A percentile compares a stretch with the other conserved stretches of the same genome.
phyloP scores from a whole-genome alignment of 1,139 yeast species.

The Nematodospora anomalae region DNA sequence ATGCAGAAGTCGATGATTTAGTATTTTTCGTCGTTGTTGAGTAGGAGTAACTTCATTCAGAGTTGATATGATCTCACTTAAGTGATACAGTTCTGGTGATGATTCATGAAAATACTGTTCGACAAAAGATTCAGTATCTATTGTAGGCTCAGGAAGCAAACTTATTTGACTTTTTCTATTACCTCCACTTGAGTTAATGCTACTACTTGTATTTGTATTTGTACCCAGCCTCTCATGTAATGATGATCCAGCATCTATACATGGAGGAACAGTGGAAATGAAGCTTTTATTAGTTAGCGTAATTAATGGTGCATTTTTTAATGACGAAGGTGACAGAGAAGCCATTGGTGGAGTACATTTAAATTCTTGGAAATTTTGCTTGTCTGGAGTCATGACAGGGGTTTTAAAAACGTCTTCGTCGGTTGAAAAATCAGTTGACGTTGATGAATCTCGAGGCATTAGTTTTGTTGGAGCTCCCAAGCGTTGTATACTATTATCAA shows the following conservation, averaged over 20 bases:
- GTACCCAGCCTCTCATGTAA: slow-evolving; percentile 7
- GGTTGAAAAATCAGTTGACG: slow-evolving; percentile 7
- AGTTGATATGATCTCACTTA: slow-evolving; percentile 8
- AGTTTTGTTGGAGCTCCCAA: slow-evolving; percentile 8
- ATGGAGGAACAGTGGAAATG: slow-evolving; percentile 3
- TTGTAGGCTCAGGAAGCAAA: slow-evolving; percentile 15
- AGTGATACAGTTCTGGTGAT: slow-evolving; percentile 12
- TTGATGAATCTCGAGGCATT: slow-evolving; percentile 5
- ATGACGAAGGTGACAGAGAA: slow-evolving; percentile 4
- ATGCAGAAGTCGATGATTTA: not conserved
- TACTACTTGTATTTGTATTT: slow-evolving; percentile 4
- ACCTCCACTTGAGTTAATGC: slow-evolving; percentile 6
- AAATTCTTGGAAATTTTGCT: slow-evolving; percentile 4
- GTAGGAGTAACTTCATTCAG: slow-evolving; percentile 3
- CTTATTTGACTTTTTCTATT: slow-evolving; percentile 10
- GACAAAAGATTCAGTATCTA: slow-evolving; percentile 15
- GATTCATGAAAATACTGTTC: slow-evolving; percentile 12
- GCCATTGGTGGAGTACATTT: slow-evolving; percentile 5
- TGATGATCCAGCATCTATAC: slow-evolving; percentile 7
- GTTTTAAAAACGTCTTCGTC: slow-evolving; percentile 5
- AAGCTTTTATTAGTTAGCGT: slow-evolving; percentile 4
- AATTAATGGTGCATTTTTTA: slow-evolving; percentile 5
- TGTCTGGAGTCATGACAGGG: slow-evolving; percentile 9
- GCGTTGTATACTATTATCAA: not conserved
- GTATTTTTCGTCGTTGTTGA: not conserved